Conservation (phyloP, 2,329 filamentous ascomycete species). For the Fusarium heterosporum region DNA sequence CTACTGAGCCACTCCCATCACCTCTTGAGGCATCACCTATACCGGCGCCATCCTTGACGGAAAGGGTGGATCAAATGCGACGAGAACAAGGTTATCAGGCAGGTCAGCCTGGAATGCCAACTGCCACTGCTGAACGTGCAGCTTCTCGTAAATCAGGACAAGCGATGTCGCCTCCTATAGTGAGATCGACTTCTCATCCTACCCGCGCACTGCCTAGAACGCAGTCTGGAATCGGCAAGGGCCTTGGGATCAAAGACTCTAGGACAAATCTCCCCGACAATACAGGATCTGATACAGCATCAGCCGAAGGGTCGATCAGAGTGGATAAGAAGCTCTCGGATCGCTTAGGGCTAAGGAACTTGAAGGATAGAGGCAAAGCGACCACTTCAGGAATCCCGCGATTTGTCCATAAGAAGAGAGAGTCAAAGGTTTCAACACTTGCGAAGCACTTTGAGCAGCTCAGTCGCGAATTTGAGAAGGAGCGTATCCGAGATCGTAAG, state of each 20-base stretch:
- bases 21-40: conserved; percentile 31
- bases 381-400: conserved; percentile 86
- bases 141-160: conserved; percentile 60
- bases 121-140: conserved; percentile 50
- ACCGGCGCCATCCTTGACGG: conserved; percentile 50
- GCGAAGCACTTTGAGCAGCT: conserved; percentile 97
- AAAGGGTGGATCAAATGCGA: conserved; percentile 64
- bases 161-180: conserved; percentile 63
- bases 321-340: conserved; percentile 83
- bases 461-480: conserved; percentile 95
- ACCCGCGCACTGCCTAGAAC: conserved; percentile 59
- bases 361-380: conserved; percentile 70
- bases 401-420: conserved; percentile 80
- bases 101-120: conserved; percentile 48
- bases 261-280: conserved; percentile 46
- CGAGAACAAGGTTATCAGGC: conserved; percentile 57
- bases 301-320: conserved; percentile 57
- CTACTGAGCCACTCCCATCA: conserved; percentile 23
- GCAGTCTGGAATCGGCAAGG: conserved; percentile 59
- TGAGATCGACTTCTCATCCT: conserved; percentile 66
- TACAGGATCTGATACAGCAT: conserved; percentile 38
- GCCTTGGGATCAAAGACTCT: conserved; percentile 52
- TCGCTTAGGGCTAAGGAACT: conserved; percentile 72
- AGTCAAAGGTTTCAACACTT: conserved; percentile 87
- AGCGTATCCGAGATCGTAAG: conserved; percentile 86